Conservation (phyloP, 1,139 yeast genomes). For the Kodamaea arcana region DNA sequence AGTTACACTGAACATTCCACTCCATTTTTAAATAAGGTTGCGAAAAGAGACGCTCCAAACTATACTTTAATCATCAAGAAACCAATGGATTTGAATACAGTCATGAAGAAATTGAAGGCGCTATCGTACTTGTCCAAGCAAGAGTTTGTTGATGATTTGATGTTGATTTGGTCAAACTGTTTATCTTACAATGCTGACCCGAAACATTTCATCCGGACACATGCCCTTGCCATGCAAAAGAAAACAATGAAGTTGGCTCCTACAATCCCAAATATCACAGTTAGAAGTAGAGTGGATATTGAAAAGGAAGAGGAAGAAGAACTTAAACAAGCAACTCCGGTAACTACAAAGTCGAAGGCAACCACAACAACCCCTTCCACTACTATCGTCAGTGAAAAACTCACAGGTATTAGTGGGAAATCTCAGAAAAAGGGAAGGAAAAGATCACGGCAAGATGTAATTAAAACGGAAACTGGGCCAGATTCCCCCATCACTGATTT, state of each 20-base stretch:
- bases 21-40: slow-evolving; percentile 89
- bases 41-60: slow-evolving; percentile 96
- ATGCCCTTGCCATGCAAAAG: slow-evolving; percentile 95
- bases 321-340: slow-evolving; percentile 28
- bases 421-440: slow-evolving; percentile 42
- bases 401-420: slow-evolving; percentile 21
- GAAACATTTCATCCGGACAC: slow-evolving; percentile 82
- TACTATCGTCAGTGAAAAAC: neutral
- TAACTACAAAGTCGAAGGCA: slow-evolving; percentile 11
- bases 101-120: slow-evolving; percentile 79
- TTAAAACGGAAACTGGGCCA: slow-evolving; percentile 23
- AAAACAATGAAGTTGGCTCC: slow-evolving; percentile 75
- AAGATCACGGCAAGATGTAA: slow-evolving; percentile 35
- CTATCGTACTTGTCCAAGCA: slow-evolving; percentile 79
- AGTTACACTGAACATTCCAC: slow-evolving; percentile 96
- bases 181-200: slow-evolving; percentile 93
- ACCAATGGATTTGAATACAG: slow-evolving; percentile 97
- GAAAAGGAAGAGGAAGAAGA: slow-evolving; percentile 67
- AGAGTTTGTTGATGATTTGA: slow-evolving; percentile 88
- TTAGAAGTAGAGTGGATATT: slow-evolving; percentile 78
- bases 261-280: slow-evolving; percentile 79
- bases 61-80: slow-evolving; percentile 83
- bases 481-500: slow-evolving; percentile 10
- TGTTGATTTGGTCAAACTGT: slow-evolving; percentile 95
- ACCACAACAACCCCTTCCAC: slow-evolving; percentile 4